Percentiles rank a stretch among this genome's conserved stretches.
These are phyloP conservation scores for Ceratocystis colombiana DNA, from an alignment of 2,329 filamentous ascomycete species.

Conservation along the genomic window DNA sequence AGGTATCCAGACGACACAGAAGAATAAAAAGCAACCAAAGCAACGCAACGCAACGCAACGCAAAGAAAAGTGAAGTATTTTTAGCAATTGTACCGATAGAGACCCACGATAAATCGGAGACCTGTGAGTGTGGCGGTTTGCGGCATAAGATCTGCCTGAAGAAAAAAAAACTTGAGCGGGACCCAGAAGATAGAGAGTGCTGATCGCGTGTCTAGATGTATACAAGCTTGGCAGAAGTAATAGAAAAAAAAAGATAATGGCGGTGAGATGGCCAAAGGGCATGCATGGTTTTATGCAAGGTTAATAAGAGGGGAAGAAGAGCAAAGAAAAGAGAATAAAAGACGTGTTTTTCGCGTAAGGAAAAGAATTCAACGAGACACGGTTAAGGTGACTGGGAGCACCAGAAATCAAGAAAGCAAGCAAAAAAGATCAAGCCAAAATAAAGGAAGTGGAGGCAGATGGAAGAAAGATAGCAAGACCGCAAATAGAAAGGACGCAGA, in stretches of 20 bases:
- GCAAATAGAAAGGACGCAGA: slow-evolving; percentile 8
- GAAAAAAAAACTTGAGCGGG: neutral
- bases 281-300: neutral
- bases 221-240: neutral
- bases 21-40: neutral
- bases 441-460: neutral
- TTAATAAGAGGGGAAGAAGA: neutral
- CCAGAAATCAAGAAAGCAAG: slow-evolving; percentile 4
- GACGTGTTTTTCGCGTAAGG: neutral
- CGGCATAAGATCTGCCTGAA: neutral
- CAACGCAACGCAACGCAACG: no score
- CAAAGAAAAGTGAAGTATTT: no score
- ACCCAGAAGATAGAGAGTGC: neutral
- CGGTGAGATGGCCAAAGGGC: slow-evolving; percentile 1
- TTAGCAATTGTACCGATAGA: no score
- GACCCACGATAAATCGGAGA: no score
- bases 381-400: slow-evolving; percentile 21
- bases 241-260: neutral
- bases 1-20: neutral
- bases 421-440: slow-evolving; percentile 5
- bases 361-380: slow-evolving; percentile 4
- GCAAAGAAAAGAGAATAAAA: neutral
- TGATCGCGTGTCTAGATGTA: neutral
- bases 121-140: no score
- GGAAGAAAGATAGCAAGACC: slow-evolving; percentile 15